phyloP scores from a whole-genome alignment of 805 yeast genomes.

The Wickerhamiella lipophila region DNA sequence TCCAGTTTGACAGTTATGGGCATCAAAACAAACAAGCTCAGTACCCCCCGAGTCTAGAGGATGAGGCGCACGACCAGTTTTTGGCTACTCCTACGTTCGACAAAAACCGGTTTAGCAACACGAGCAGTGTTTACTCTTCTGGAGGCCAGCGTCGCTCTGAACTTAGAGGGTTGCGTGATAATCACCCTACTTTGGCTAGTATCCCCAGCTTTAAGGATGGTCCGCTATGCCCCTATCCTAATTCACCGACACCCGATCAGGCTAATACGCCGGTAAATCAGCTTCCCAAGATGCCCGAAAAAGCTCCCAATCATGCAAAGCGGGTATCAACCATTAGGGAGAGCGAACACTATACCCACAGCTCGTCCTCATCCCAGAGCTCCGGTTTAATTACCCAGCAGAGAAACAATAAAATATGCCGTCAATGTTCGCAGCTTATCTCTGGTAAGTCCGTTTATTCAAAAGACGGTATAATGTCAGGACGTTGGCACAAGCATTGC shows the following conservation, averaged over 20 bases:
- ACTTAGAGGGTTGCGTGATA: not conserved
- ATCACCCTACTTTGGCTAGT: not conserved
- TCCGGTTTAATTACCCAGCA: not conserved
- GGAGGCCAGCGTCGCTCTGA: not conserved
- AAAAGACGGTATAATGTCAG: constrained; percentile 49
- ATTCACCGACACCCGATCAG: not conserved
- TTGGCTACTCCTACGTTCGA: not conserved
- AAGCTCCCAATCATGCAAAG: constrained; percentile 5
- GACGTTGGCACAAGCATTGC: constrained; percentile 89
- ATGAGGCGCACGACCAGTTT: not conserved
- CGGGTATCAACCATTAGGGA: not conserved
- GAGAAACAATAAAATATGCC: constrained; percentile 34
- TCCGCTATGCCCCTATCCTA: not conserved
- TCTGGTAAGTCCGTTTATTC: constrained; percentile 61
- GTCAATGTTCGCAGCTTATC: constrained; percentile 52
- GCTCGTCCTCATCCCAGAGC: constrained; percentile 1
- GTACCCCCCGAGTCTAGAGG: not conserved
- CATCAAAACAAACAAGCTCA: not conserved
- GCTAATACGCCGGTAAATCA: not conserved
- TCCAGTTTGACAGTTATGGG: not conserved
- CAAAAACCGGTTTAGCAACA: constrained; percentile 14
- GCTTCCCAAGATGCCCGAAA: constrained; percentile 7
- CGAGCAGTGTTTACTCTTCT: constrained; percentile 14
- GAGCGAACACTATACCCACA: not conserved
- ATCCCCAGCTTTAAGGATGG: not conserved